phyloP scores from a whole-genome alignment of 2,329 filamentous ascomycete species.

The Dactylonectria macrodidyma region DNA sequence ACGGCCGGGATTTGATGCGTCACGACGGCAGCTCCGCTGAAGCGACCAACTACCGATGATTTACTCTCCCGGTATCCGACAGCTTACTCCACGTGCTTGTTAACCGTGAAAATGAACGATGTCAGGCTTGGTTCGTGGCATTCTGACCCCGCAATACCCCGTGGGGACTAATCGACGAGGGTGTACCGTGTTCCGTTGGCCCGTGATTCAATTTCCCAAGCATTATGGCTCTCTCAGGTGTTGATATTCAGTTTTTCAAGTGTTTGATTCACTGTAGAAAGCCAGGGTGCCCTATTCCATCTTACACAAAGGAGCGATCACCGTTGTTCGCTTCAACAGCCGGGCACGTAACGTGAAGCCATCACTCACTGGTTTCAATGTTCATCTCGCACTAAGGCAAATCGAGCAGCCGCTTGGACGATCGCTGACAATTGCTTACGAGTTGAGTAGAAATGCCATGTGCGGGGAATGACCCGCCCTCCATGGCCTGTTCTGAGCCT shows the following conservation, averaged over 20 bases:
- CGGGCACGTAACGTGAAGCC: neutral
- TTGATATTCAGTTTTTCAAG: neutral
- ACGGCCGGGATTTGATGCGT: neutral
- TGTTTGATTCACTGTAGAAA: neutral
- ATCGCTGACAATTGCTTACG: conserved; percentile 21
- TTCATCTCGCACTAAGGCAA: neutral
- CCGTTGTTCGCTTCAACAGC: neutral
- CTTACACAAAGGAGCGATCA: neutral
- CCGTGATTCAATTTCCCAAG: neutral
- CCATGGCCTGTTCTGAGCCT: conserved; percentile 3
- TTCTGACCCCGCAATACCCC: conserved; percentile 1
- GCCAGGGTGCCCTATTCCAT: neutral
- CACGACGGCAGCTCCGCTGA: neutral
- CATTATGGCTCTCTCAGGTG: neutral
- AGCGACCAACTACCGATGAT: neutral
- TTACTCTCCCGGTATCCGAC: neutral
- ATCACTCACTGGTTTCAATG: neutral
- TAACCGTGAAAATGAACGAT: neutral
- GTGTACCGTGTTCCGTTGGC: neutral
- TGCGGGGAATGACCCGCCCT: conserved; percentile 5
- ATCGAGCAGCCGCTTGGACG: neutral
- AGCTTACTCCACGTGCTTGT: neutral
- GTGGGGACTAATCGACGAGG: neutral
- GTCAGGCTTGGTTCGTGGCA: neutral
- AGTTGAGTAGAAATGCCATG: neutral